Evolutionary conservation across 768 basidiomycete species (phyloP).

Genomic region (Lenzites betulinus): DNA sequence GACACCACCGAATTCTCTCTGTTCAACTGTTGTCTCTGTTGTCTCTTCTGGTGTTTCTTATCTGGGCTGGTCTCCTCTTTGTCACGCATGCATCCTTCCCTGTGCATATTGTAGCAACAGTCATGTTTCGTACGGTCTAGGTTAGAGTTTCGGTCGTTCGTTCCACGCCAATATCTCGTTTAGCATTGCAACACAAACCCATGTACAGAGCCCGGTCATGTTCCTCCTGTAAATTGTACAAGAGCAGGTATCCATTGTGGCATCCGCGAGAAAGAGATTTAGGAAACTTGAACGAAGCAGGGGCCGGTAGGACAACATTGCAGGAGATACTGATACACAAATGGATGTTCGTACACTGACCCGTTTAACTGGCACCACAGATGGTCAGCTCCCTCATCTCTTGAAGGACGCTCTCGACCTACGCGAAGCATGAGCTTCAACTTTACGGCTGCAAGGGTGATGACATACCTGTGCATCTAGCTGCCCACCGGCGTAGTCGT

Average conservation of each 20-base stretch:
- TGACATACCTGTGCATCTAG: conserved; percentile 82
- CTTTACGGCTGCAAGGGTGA: background rate
- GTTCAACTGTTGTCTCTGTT: background rate
- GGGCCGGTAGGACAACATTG: background rate
- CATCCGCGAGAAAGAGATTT: background rate
- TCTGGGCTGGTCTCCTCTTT: background rate
- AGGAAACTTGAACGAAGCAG: background rate
- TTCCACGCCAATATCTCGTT: no score
- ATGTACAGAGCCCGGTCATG: background rate
- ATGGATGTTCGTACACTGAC: background rate
- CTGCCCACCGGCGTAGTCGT: conserved; percentile 97
- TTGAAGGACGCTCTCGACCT: conserved; percentile 96
- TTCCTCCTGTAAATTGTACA: background rate
- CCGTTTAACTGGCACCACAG: conserved; percentile 59
- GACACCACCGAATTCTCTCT: background rate
- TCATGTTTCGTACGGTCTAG: background rate
- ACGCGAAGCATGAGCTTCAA: conserved; percentile 3
- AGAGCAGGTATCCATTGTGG: background rate
- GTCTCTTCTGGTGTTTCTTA: background rate
- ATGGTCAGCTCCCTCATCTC: conserved; percentile 97
- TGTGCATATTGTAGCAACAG: background rate
- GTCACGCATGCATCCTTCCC: background rate
- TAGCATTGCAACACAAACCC: background rate
- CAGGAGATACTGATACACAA: conserved; percentile 15
- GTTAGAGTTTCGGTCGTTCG: background rate